These are phyloP conservation scores for Cystoisospora suis DNA, from an alignment of 169 alveolate genomes.

Conservation along the genomic window DNA sequence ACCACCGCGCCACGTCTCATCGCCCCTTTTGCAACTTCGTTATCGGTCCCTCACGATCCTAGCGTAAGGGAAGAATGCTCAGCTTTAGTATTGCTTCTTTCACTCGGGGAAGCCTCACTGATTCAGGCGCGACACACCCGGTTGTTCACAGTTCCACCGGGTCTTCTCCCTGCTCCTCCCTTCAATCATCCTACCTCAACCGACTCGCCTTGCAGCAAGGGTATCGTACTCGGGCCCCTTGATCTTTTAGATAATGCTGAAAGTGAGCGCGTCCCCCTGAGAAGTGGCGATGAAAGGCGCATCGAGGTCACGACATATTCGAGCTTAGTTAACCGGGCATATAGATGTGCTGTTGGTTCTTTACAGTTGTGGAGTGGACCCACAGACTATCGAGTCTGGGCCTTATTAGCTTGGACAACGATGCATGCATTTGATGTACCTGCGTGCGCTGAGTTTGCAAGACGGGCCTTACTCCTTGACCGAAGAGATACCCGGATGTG, in stretches of 20 bases:
- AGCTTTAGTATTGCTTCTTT: background rate
- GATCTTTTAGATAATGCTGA: no score
- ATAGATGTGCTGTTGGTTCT: background rate
- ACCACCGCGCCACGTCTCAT: no score
- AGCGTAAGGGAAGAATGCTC: background rate
- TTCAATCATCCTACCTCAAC: no score
- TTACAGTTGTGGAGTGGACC: background rate
- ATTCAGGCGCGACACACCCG: background rate
- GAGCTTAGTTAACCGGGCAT: background rate
- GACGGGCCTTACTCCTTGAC: background rate
- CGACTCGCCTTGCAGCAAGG: no score
- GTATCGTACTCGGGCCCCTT: no score
- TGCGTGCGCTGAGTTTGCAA: background rate
- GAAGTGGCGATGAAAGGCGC: background rate
- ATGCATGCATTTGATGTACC: constrained; percentile 23
- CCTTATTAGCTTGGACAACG: background rate
- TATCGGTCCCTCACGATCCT: no score
- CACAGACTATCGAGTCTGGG: constrained; percentile 20
- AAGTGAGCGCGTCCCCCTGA: no score
- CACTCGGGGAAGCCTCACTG: background rate
- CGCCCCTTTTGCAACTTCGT: no score
- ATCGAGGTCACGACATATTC: constrained; percentile 2
- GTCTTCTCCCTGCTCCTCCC: constrained; percentile 19
- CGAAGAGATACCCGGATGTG: constrained; percentile 22
- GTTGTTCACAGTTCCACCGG: background rate